A percentile compares a stretch with the other conserved stretches of the same genome.
Evolutionary conservation across 345 rosid species (phyloP).

Genomic region (Anacardium occidentale): DNA sequence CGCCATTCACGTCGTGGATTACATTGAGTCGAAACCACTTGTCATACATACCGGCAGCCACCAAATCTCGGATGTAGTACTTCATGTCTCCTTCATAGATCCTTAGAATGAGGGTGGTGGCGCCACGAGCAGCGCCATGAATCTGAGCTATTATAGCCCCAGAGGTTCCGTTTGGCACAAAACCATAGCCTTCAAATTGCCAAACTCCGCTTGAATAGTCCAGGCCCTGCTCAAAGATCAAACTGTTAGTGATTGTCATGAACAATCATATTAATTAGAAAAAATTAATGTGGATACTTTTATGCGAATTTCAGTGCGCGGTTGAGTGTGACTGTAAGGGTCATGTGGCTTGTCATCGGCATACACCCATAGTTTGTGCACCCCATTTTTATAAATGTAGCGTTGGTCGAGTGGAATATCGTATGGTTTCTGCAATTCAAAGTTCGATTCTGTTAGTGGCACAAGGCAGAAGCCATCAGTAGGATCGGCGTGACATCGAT

Average conservation of each 20-base stretch:
- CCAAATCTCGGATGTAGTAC: slow-evolving; percentile 28
- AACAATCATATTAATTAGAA: background rate
- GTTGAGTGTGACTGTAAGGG: slow-evolving; percentile 35
- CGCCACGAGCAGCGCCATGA: slow-evolving; percentile 30
- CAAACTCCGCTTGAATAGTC: slow-evolving; percentile 42
- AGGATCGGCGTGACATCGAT: slow-evolving; percentile 25
- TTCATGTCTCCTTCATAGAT: slow-evolving; percentile 33
- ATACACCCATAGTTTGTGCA: slow-evolving; percentile 33
- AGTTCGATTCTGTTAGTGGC: slow-evolving; percentile 24
- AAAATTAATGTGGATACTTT: slow-evolving; percentile 12
- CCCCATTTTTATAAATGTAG: slow-evolving; percentile 34
- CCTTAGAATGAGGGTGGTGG: slow-evolving; percentile 34
- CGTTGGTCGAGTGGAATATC: slow-evolving; percentile 26
- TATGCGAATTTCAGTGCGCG: slow-evolving; percentile 39
- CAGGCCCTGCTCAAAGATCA: slow-evolving; percentile 24
- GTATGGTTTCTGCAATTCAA: slow-evolving; percentile 38
- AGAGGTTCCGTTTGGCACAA: slow-evolving; percentile 45
- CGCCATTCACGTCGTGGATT: slow-evolving; percentile 39
- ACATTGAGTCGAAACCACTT: slow-evolving; percentile 41
- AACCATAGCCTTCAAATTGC: slow-evolving; percentile 45
- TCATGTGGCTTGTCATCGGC: slow-evolving; percentile 45
- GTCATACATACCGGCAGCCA: slow-evolving; percentile 27
- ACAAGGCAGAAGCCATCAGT: slow-evolving; percentile 30
- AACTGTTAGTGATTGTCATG: background rate
- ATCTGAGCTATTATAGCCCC: slow-evolving; percentile 36